A percentile compares a stretch with the other conserved stretches of the same genome.
These are phyloP conservation scores for Obba rivulosa DNA, from an alignment of 768 basidiomycete genomes.

Conservation along the genomic window DNA sequence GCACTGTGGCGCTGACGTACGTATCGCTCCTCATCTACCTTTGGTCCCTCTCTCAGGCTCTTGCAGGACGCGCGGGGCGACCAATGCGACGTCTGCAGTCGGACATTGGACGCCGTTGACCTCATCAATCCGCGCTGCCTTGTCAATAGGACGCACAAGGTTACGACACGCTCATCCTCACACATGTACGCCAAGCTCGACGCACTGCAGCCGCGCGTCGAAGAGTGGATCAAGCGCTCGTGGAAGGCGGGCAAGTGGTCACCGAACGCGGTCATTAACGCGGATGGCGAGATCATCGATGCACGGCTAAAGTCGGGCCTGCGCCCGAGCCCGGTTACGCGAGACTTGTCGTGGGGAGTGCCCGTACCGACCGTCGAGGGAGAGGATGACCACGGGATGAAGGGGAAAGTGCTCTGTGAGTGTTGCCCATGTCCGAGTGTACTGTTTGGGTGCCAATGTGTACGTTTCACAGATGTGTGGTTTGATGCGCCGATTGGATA, in stretches of 20 bases:
- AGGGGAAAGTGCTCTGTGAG: constrained; percentile 93
- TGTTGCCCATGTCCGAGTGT: constrained; percentile 12
- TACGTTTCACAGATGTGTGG: constrained; percentile 31
- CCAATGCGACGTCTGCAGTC: constrained; percentile 92
- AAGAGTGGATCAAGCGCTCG: constrained; percentile 82
- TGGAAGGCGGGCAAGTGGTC: constrained; percentile 88
- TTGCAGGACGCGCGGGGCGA: constrained; percentile 91
- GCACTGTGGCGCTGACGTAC: constrained; percentile 79
- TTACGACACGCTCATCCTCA: constrained; percentile 70
- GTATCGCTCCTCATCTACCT: constrained; percentile 14
- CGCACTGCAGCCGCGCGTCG: constrained; percentile 71
- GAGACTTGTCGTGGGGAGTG: constrained; percentile 96
- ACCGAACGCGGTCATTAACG: constrained; percentile 84
- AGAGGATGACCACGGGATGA: constrained; percentile 80
- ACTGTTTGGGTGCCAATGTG: background rate
- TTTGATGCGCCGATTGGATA: constrained; percentile 98
- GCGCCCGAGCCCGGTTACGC: constrained; percentile 83
- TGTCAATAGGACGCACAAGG: constrained; percentile 71
- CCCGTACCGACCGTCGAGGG: constrained; percentile 73
- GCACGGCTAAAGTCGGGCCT: constrained; percentile 82
- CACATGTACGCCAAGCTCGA: constrained; percentile 94
- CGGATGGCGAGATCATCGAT: constrained; percentile 84
- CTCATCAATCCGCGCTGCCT: constrained; percentile 94
- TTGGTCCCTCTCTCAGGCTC: background rate
- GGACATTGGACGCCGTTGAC: constrained; percentile 90